phyloP scores from a whole-genome alignment of 306 rosid species.

The Inga leiocalycina region DNA sequence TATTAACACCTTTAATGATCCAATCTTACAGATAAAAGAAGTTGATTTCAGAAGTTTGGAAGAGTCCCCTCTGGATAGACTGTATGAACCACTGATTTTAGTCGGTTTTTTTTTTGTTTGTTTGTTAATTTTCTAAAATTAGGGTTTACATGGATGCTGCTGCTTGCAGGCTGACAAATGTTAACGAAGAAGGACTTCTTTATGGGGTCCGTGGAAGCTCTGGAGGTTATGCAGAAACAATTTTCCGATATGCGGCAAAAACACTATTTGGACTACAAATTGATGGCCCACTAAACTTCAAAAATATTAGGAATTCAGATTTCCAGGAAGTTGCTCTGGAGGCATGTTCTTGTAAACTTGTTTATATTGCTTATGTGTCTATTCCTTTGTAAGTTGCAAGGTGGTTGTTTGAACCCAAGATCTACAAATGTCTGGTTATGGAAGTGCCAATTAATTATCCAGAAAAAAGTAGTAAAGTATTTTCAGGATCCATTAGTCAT shows the following conservation, averaged over 20 bases:
- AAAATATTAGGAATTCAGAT: slow-evolving; percentile 69
- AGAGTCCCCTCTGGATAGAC: slow-evolving; percentile 75
- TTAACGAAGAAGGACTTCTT: slow-evolving; percentile 69
- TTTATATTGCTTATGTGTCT: background rate
- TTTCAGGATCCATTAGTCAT: slow-evolving; percentile 15
- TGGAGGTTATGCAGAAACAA: slow-evolving; percentile 92
- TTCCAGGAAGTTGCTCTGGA: slow-evolving; percentile 87
- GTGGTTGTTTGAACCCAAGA: slow-evolving; percentile 20
- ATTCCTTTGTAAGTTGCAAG: slow-evolving; percentile 15
- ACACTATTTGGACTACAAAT: slow-evolving; percentile 71
- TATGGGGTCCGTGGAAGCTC: slow-evolving; percentile 89
- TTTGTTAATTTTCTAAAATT: slow-evolving; percentile 16
- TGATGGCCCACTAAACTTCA: slow-evolving; percentile 77
- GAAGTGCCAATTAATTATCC: slow-evolving; percentile 20
- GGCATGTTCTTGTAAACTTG: slow-evolving; percentile 48
- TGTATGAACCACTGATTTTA: slow-evolving; percentile 48
- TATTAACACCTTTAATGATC: slow-evolving; percentile 22
- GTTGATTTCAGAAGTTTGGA: slow-evolving; percentile 70
- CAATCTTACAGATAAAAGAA: slow-evolving; percentile 66
- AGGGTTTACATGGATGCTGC: slow-evolving; percentile 15
- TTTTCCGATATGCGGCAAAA: slow-evolving; percentile 79
- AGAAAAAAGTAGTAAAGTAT: background rate
- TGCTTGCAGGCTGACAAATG: slow-evolving; percentile 71
- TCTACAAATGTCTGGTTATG: slow-evolving; percentile 5
- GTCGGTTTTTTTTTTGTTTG: slow-evolving; percentile 6